These are phyloP conservation scores for Aspergillus sclerotioniger DNA, from an alignment of 495 filamentous ascomycete genomes.

Conservation along the genomic window DNA sequence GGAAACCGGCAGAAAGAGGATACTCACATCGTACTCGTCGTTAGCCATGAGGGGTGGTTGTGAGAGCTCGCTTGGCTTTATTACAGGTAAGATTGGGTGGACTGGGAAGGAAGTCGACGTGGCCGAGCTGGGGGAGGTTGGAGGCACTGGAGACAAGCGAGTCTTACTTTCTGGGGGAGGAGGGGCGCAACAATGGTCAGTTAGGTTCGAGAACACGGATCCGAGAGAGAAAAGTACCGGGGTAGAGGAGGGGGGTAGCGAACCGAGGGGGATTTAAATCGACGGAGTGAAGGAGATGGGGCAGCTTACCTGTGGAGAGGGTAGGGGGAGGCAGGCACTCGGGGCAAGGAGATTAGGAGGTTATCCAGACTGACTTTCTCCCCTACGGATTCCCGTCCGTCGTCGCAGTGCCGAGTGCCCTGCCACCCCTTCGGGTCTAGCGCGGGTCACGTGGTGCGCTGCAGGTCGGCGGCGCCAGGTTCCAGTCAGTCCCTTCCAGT, in stretches of 20 bases:
- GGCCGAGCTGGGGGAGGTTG: constrained; percentile 18
- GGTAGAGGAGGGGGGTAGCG: background rate
- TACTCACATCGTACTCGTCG: constrained; percentile 99
- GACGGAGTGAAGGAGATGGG: background rate
- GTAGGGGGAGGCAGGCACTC: constrained; percentile 3
- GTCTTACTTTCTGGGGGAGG: constrained; percentile 6
- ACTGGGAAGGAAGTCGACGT: constrained; percentile 16
- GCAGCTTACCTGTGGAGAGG: background rate
- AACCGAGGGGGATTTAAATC: background rate
- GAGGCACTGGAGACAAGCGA: constrained; percentile 21
- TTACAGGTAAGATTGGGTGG: constrained; percentile 11
- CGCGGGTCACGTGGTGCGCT: constrained; percentile 26
- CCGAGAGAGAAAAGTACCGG: background rate
- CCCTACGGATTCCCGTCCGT: constrained; percentile 19
- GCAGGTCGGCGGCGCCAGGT: background rate
- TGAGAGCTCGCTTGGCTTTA: constrained; percentile 24
- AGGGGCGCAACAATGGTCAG: constrained; percentile 11
- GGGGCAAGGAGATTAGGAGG: constrained; percentile 29
- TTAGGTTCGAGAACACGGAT: background rate
- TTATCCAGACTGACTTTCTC: constrained; percentile 28
- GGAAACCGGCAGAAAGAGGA: constrained; percentile 1
- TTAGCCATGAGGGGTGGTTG: constrained; percentile 73
- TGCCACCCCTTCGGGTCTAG: constrained; percentile 29
- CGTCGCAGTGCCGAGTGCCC: constrained; percentile 27
- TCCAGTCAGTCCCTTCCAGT: background rate